Base-by-base conservation (phyloP, 1,139 yeast genomes). In the Hyphopichia burtonii region DNA sequence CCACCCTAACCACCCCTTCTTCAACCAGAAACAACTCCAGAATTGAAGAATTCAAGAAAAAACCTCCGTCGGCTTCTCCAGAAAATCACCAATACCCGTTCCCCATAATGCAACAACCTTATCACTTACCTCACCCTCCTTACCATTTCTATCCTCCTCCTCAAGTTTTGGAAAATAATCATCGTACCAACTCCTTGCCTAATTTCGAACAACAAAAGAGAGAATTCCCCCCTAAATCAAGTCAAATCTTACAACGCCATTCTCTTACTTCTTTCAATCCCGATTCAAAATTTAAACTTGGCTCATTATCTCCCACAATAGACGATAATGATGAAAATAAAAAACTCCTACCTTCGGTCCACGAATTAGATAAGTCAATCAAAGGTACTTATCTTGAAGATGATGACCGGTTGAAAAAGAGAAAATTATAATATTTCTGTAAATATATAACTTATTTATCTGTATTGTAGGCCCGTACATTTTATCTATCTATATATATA, bases 301-400 rank as follows among this genome's bases (percentile, higher is more conserved):
- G 28, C 28, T 11, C 39, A 3, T 15, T 31, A 10, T 30, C 39
- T 14, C 34, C 42, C 16, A 27, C 23, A 20, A 32, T 30, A 12
- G 23, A 25, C 31, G 36, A 42, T 22, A 38, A 39, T 3, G 36
- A 37, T 35, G 17, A 30, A 18, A 32, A 16, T 16, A 25, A 25
- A 11, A 25, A 25, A 25, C 11, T 25, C 37, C 52, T 66, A 18
- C 74, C 74, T 2, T 63, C 68, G 19, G 71, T 69, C 25, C 63
- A 64, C 40, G 75, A 70, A 47, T 58, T 69, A 36, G 73, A 67
- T 42, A 65, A 63, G 41, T 59, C 65, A 25, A 63, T 69, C 42
- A 56, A 61, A 30, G 11, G n/a, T 25, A 9, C n/a, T n/a, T n/a
- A 25, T 5, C 11, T 28, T 23, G 46, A 43, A 7, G 46, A 43